These are phyloP conservation scores for Pythium aquatile DNA, from an alignment of 352 stramenopile species.

Conservation along the genomic window DNA sequence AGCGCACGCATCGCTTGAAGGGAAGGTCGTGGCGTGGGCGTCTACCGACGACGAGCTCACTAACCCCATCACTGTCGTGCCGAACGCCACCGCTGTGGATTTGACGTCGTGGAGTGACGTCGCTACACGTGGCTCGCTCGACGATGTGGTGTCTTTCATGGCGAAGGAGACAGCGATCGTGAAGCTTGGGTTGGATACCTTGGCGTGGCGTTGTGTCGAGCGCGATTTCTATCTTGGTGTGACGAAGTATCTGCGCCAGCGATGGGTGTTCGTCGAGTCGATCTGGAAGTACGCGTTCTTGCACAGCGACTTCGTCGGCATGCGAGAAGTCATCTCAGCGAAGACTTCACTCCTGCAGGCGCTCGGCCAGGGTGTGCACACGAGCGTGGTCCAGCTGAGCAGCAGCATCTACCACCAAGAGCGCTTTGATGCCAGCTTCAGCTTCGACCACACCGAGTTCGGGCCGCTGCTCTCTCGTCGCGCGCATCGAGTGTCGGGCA, in stretches of 20 bases:
- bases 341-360: slow-evolving; percentile 20
- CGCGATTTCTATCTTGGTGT: slow-evolving; percentile 37
- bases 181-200: slow-evolving; percentile 34
- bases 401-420: slow-evolving; percentile 31
- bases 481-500: slow-evolving; percentile 35
- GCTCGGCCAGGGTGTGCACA: slow-evolving; percentile 35
- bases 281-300: slow-evolving; percentile 58
- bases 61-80: slow-evolving; percentile 29
- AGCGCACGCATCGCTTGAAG: slow-evolving; percentile 40
- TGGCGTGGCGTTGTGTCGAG: slow-evolving; percentile 49
- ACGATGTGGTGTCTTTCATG: slow-evolving; percentile 42
- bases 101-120: slow-evolving; percentile 62
- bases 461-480: slow-evolving; percentile 43
- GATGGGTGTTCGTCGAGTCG: slow-evolving; percentile 34
- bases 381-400: slow-evolving; percentile 25
- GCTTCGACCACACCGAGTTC: slow-evolving; percentile 50
- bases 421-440: slow-evolving; percentile 26
- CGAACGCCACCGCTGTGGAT: slow-evolving; percentile 38
- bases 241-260: slow-evolving; percentile 34
- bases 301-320: slow-evolving; percentile 39
- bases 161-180: background rate
- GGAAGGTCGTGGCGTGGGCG: slow-evolving; percentile 39
- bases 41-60: slow-evolving; percentile 16
- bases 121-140: slow-evolving; percentile 36
- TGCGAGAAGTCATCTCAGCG: slow-evolving; percentile 33